Base-by-base conservation (phyloP, 192 early-diverging fungal genomes). In the Coemansia sp. region DNA sequence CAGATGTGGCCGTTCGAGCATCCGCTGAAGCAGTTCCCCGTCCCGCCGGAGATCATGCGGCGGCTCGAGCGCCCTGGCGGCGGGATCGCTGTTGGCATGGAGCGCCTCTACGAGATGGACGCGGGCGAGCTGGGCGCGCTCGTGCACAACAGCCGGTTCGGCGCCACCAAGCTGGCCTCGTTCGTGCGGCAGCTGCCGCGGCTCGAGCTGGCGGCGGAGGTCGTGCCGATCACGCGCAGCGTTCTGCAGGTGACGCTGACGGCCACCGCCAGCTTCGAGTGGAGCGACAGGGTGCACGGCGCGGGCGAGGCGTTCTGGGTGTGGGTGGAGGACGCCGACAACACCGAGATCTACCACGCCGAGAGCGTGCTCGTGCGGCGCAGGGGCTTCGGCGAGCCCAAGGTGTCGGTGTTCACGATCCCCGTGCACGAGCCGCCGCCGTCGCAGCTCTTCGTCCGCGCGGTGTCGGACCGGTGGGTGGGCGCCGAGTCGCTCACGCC, bases 261-360 rank as follows among this genome's bases (percentile, higher is more conserved):
- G 6, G 86, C 95, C 7, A 89, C 87, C 0, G 87, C 93, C 3
- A 94, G 94, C 68, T 99, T 98, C 82, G 84, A 90, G 7, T 99
- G 96, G 96, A 94, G 89, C 71, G 96, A 98, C 43, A 85, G 87
- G n/a, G 86, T 94, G 43, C 98, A 99, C 65, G 98, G 96, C 43
- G 83, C 77, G 16, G 88, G 87, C 19, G 95, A 98, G 72, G 90
- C 94, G 1, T 99, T 93, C 86, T 98, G 93, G 91, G 92, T 99
- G 47, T 98, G 92, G 93, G 94, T 97, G 7, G 93, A 97, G 67
- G 98, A 98, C 65, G 83, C 86, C 4, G 91, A 96, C 71, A 88
- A 93, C 77, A 86, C 86, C 0, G 94, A 96, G 48, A 92, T 99
- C 49, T 87, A 96, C 67, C 93, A 99, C 72, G 90, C 91, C 1